These are phyloP conservation scores for Chloris gayana DNA, from an alignment of 176 grass and related monocot genomes.

Conservation along the genomic window DNA sequence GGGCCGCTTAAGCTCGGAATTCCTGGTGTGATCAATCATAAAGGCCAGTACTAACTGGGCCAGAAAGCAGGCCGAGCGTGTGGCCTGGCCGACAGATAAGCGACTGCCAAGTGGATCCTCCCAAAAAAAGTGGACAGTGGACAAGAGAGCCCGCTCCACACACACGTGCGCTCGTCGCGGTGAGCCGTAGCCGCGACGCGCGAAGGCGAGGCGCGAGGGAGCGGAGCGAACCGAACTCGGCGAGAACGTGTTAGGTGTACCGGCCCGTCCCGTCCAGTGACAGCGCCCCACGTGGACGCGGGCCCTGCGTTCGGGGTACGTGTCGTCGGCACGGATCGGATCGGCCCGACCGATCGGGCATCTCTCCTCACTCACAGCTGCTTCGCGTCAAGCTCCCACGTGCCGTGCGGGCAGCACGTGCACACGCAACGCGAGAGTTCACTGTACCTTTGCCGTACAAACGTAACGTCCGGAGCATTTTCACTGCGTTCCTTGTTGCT, in stretches of 20 bases:
- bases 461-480: background rate
- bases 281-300: background rate
- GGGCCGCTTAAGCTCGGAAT: too few species aligned
- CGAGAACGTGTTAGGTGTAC: background rate
- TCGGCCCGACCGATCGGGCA: background rate
- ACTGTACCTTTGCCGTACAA: background rate
- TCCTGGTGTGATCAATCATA: too few species aligned
- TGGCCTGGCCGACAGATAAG: background rate
- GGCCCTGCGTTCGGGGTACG: background rate
- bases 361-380: background rate
- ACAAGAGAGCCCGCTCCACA: too few species aligned
- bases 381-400: background rate
- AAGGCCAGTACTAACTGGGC: too few species aligned
- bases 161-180: background rate
- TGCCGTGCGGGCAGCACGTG: constrained; percentile 6
- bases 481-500: background rate
- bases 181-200: background rate
- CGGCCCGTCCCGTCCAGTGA: background rate
- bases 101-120: background rate
- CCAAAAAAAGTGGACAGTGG: too few species aligned
- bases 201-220: background rate
- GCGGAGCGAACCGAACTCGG: too few species aligned
- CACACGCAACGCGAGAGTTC: background rate
- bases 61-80: too few species aligned
- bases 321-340: background rate